These are phyloP conservation scores for Pestalotiopsis sp. DNA, from an alignment of 2,329 filamentous ascomycete genomes.

Conservation along the genomic window DNA sequence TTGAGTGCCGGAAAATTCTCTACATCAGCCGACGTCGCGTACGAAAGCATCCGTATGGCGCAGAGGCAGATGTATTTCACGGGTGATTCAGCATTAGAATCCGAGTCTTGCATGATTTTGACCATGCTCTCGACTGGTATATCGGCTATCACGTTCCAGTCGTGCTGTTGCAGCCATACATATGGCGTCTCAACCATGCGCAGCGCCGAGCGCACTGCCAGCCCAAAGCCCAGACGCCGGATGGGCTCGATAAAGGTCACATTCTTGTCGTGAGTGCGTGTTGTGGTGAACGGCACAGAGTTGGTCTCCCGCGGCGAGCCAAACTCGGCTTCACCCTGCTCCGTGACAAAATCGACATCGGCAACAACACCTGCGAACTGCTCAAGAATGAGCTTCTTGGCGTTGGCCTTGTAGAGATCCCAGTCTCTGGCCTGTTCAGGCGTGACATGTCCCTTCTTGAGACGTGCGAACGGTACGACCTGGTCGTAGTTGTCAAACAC, in stretches of 20 bases:
- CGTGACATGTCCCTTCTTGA: constrained; percentile 58
- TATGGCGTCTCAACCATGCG: constrained; percentile 49
- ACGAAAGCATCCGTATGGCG: constrained; percentile 52
- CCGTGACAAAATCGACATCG: constrained; percentile 15
- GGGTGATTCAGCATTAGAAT: constrained; percentile 32
- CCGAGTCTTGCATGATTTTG: constrained; percentile 44
- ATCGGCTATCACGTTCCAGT: constrained; percentile 51
- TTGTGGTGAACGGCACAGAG: constrained; percentile 37
- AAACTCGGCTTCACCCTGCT: constrained; percentile 46
- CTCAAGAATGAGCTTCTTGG: constrained; percentile 41
- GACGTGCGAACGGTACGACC: constrained; percentile 42
- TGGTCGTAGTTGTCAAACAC: constrained; percentile 56
- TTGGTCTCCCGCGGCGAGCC: constrained; percentile 43
- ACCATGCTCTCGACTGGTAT: constrained; percentile 48
- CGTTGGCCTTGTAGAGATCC: constrained; percentile 48
- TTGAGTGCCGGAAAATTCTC: constrained; percentile 43
- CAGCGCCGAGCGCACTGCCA: constrained; percentile 55
- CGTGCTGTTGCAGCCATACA: constrained; percentile 61
- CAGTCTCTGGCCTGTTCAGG: constrained; percentile 44
- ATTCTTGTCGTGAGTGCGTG: constrained; percentile 34
- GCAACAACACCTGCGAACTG: constrained; percentile 23
- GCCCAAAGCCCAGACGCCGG: constrained; percentile 52
- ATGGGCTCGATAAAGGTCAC: constrained; percentile 53
- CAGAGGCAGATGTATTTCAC: constrained; percentile 57
- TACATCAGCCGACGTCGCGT: constrained; percentile 51